Base-by-base conservation (phyloP, 768 basidiomycete genomes). In the Trametes gibbosa region DNA sequence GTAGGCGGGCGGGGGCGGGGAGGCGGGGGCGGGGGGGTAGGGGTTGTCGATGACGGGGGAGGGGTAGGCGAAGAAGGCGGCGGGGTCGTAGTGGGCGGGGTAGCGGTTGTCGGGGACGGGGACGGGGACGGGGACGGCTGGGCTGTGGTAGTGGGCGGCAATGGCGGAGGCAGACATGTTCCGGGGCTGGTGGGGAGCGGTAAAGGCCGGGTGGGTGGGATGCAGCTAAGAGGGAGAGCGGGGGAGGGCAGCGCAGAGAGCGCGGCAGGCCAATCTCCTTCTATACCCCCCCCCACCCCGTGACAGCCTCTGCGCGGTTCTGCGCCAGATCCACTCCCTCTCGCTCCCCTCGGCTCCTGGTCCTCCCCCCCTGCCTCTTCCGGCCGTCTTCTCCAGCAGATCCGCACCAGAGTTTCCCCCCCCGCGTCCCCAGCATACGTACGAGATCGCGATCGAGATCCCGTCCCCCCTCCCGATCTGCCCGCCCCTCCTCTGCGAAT, bases 61-160 rank as follows among this genome's bases (percentile, higher is more conserved):
- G 48, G 52, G 13, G 62, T 63, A 59, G 53, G 3, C 0, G 53
- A 56, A 56, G 62, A 43, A 53, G 54, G 62, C 29, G 58, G 57
- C 47, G 51, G 52, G 50, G 58, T 59, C 57, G 56, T 53, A 58
- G 34, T 40, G 41, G 53, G 51, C 40, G 58, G 50, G 25, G 17
- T 51, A 53, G 54, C 58, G 58, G 53, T 54, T 50, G 58, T 42
- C 42, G 61, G 37, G 25, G 46, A 48, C 48, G 49, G 52, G 24
- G 41, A 47, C 40, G 51, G 50, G 17, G 56, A 43, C 14, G 29
- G 48, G 24, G 56, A 49, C 37, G n/a, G 5, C 29, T 4, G 29
- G 5, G 29, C 29, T 32, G 46, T 24, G 2, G 50, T 50, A 55
- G 52, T 53, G 56, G 56, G 57, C 53, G 62, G 62, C 53, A 54